phyloP scores from a whole-genome alignment of 495 filamentous ascomycete species.

The Penicillium flavigenum region DNA sequence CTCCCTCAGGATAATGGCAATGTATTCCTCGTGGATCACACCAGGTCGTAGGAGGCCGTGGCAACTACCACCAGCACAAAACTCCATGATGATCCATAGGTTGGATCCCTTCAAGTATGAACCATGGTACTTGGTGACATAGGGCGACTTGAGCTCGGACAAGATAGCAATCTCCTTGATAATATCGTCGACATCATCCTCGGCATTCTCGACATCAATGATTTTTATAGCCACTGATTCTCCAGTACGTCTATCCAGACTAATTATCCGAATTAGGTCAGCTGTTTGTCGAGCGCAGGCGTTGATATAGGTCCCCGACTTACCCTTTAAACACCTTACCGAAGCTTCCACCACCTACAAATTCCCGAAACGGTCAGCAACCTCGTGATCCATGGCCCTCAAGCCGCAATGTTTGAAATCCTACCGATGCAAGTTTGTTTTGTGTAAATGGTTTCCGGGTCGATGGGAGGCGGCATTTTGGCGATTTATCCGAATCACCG shows the following conservation, averaged over 20 bases:
- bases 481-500: slow-evolving; percentile 11
- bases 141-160: slow-evolving; percentile 87
- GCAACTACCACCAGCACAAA: slow-evolving; percentile 90
- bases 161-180: slow-evolving; percentile 97
- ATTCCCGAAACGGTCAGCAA: slow-evolving; percentile 8
- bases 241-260: slow-evolving; percentile 80
- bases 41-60: slow-evolving; percentile 90
- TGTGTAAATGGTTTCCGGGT: slow-evolving; percentile 86
- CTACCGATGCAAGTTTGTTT: slow-evolving; percentile 92
- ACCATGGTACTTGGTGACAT: slow-evolving; percentile 95
- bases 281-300: not conserved
- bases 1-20: slow-evolving; percentile 89
- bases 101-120: slow-evolving; percentile 94
- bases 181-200: slow-evolving; percentile 98
- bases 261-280: slow-evolving; percentile 28
- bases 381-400: no score
- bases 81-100: slow-evolving; percentile 98
- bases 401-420: slow-evolving; percentile 2
- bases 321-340: slow-evolving; percentile 96
- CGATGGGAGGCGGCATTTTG: slow-evolving; percentile 52
- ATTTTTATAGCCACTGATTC: slow-evolving; percentile 91
- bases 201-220: slow-evolving; percentile 97
- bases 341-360: slow-evolving; percentile 79
- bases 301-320: slow-evolving; percentile 25
- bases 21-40: slow-evolving; percentile 88